Evolutionary conservation across 2,329 filamentous ascomycete genomes (phyloP).

Genomic region (Elsinoe batatas): DNA sequence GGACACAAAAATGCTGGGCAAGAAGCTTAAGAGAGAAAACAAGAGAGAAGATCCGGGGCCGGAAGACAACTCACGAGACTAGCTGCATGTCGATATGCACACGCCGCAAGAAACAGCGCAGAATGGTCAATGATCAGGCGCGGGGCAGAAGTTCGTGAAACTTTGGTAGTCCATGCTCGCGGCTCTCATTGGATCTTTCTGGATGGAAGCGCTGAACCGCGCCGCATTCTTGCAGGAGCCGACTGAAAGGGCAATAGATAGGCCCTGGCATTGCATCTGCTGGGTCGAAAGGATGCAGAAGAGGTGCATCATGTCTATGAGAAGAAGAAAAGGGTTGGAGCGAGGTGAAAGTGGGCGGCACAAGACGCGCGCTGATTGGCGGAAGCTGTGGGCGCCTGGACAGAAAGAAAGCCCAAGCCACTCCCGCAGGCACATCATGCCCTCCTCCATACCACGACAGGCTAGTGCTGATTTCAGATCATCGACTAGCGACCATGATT

Average conservation of each 20-base stretch:
- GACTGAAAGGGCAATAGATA: neutral
- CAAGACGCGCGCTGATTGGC: neutral
- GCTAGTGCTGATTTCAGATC: neutral
- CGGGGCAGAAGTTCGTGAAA: neutral
- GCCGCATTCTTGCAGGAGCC: neutral
- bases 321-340: neutral
- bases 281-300: neutral
- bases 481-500: neutral
- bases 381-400: neutral
- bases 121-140: neutral
- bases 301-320: neutral
- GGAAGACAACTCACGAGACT: neutral
- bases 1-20: neutral
- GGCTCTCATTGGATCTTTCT: neutral
- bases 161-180: neutral
- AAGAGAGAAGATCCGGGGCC: neutral
- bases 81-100: neutral
- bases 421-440: neutral
- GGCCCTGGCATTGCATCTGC: neutral
- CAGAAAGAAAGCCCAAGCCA: neutral
- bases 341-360: neutral
- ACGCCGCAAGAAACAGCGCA: neutral
- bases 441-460: neutral
- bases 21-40: neutral
- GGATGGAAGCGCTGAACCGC: neutral